These are phyloP conservation scores for Sporodiniella umbellata DNA, from an alignment of 371 early-diverging fungal species.

Conservation along the genomic window DNA sequence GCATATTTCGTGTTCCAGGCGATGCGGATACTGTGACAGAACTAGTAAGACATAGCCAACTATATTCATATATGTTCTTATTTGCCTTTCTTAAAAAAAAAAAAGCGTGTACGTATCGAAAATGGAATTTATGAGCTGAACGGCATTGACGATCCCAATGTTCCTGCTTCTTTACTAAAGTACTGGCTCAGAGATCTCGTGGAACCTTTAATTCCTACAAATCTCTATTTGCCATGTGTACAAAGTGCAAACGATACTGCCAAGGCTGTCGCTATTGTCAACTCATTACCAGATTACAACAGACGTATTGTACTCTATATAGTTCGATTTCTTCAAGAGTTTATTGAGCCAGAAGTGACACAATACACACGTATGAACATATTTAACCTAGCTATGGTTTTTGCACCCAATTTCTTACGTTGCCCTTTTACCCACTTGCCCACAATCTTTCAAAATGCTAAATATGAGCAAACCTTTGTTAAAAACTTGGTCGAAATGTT, in stretches of 20 bases:
- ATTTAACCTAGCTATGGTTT: constrained; percentile 94
- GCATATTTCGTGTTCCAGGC: constrained; percentile 97
- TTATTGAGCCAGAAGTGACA: constrained; percentile 69
- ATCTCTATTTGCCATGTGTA: constrained; percentile 75
- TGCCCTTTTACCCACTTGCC: constrained; percentile 79
- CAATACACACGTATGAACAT: constrained; percentile 84
- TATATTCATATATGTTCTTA: too few relatives aligned
- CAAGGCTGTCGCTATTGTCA: constrained; percentile 61
- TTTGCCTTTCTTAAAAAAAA: too few relatives aligned
- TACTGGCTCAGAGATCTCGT: constrained; percentile 93
- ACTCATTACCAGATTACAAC: constrained; percentile 70
- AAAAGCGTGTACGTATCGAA: constrained; percentile 74
- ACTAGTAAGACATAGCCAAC: too few relatives aligned
- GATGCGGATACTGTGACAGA: constrained; percentile 86
- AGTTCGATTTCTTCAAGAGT: constrained; percentile 78
- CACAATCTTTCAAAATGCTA: constrained; percentile 78
- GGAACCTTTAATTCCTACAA: constrained; percentile 85
- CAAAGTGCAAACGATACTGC: constrained; percentile 50
- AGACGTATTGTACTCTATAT: constrained; percentile 75
- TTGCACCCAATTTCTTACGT: constrained; percentile 90
- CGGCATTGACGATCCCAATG: constrained; percentile 84
- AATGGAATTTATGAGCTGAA: constrained; percentile 70
- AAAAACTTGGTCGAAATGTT: constrained; percentile 30
- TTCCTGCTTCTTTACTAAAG: constrained; percentile 89
- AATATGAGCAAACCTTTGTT: constrained; percentile 57